These are phyloP conservation scores for Kurtzmaniella natalensis DNA, from an alignment of 1,139 yeast species.

Conservation along the genomic window DNA sequence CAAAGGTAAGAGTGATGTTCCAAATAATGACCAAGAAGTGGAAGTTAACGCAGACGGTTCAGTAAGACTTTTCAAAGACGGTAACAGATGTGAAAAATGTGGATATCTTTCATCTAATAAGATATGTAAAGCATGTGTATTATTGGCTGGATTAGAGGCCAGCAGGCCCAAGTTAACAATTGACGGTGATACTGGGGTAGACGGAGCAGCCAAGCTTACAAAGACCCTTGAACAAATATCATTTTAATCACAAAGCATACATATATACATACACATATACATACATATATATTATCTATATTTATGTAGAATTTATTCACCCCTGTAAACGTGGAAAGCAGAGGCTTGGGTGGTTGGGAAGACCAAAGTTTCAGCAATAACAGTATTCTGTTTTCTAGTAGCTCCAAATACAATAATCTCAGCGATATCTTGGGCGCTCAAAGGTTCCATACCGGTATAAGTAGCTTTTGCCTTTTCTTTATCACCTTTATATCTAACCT, in stretches of 20 bases:
- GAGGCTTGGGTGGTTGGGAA: slow-evolving; percentile 55
- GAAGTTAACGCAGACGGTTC: slow-evolving; percentile 62
- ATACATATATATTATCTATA: neutral
- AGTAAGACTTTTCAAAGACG: slow-evolving; percentile 52
- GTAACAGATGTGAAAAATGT: slow-evolving; percentile 80
- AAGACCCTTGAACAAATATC: slow-evolving; percentile 62
- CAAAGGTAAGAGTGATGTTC: slow-evolving; percentile 15
- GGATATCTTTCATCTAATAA: slow-evolving; percentile 87
- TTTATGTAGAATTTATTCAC: slow-evolving; percentile 2
- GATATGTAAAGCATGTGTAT: slow-evolving; percentile 89
- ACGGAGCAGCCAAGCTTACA: slow-evolving; percentile 67
- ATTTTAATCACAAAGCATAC: slow-evolving; percentile 31
- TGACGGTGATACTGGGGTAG: slow-evolving; percentile 46
- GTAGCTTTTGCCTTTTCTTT: slow-evolving; percentile 36
- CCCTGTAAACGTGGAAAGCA: slow-evolving; percentile 46
- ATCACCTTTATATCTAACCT: slow-evolving; percentile 45
- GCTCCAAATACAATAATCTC: slow-evolving; percentile 47
- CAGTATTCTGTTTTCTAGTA: slow-evolving; percentile 46
- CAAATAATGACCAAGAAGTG: slow-evolving; percentile 24
- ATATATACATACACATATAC: neutral
- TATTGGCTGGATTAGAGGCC: slow-evolving; percentile 79
- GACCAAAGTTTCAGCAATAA: slow-evolving; percentile 46
- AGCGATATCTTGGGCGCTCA: slow-evolving; percentile 46
- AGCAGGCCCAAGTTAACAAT: slow-evolving; percentile 60
- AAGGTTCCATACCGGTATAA: slow-evolving; percentile 44